Conservation (phyloP, 192 early-diverging fungal species). For the Podila minutissima region DNA sequence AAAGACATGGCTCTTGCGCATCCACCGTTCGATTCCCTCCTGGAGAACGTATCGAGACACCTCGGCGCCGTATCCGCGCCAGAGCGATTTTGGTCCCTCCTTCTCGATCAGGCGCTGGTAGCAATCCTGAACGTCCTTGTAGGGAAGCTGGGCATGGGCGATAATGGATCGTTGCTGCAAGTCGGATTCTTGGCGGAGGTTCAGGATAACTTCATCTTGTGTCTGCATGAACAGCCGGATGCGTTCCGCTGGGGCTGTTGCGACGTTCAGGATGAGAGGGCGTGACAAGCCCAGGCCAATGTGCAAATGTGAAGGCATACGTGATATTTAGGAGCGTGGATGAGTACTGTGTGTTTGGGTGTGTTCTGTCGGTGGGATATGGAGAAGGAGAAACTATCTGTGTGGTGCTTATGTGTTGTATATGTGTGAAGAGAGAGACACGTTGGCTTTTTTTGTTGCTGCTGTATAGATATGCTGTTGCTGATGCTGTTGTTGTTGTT, state of each 20-base stretch:
- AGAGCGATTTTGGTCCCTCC: slow-evolving; percentile 26
- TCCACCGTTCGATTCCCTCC: slow-evolving; percentile 1
- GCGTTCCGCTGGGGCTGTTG: slow-evolving; percentile 28
- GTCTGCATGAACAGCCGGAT: slow-evolving; percentile 33
- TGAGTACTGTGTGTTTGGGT: background rate
- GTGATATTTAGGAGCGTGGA: background rate
- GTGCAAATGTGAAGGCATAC: background rate
- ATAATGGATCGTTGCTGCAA: slow-evolving; percentile 34
- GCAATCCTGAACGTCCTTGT: slow-evolving; percentile 24
- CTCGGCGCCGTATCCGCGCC: slow-evolving; percentile 23
- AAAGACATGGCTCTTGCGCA: slow-evolving; percentile 1
- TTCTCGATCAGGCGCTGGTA: slow-evolving; percentile 23
- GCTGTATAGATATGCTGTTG: too few relatives aligned
- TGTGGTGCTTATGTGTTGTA: too few relatives aligned
- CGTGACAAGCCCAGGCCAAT: slow-evolving; percentile 10
- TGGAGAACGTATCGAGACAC: background rate
- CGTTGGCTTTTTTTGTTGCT: too few relatives aligned
- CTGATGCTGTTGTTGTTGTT: too few relatives aligned
- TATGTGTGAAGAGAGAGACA: background rate
- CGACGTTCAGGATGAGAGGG: slow-evolving; percentile 10
- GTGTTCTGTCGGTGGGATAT: background rate
- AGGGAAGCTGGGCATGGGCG: slow-evolving; percentile 34
- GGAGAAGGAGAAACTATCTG: background rate
- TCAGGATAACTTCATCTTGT: slow-evolving; percentile 45
- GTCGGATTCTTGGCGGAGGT: slow-evolving; percentile 40